Conservation (phyloP, 2,329 filamentous ascomycete genomes). For the Dothideomycetes sp. region DNA sequence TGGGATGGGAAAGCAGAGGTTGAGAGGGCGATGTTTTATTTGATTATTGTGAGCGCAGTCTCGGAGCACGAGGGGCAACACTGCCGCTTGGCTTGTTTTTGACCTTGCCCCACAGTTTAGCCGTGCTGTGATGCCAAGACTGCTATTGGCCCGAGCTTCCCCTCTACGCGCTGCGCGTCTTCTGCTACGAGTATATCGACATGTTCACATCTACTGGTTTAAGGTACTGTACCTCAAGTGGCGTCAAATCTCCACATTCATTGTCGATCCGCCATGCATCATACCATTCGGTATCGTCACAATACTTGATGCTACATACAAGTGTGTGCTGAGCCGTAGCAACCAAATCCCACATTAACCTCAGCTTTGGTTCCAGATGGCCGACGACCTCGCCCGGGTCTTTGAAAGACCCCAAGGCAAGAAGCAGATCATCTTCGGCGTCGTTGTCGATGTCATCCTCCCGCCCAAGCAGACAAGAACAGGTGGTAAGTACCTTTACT, state of each 20-base stretch:
- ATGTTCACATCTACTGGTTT: too few relatives aligned
- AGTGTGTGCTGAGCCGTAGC: too few relatives aligned
- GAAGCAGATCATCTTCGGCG: slow-evolving; percentile 52
- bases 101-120: not conserved
- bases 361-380: not conserved
- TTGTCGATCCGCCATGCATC: too few relatives aligned
- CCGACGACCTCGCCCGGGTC: not conserved
- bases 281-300: too few relatives aligned
- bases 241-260: too few relatives aligned
- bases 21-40: slow-evolving; percentile 4
- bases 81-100: too few relatives aligned
- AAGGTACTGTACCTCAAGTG: too few relatives aligned
- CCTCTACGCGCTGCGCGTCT: not conserved
- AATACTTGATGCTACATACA: too few relatives aligned
- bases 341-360: too few relatives aligned
- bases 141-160: not conserved
- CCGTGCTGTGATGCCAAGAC: not conserved
- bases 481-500: slow-evolving; percentile 40
- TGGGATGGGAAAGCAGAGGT: slow-evolving; percentile 3
- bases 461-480: slow-evolving; percentile 40
- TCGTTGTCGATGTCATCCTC: slow-evolving; percentile 53
- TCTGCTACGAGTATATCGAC: not conserved
- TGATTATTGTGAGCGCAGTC: slow-evolving; percentile 6
- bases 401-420: not conserved
- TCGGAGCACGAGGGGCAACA: not conserved